phyloP scores from a whole-genome alignment of 768 basidiomycete species.

The Kwoniella botswanensis region DNA sequence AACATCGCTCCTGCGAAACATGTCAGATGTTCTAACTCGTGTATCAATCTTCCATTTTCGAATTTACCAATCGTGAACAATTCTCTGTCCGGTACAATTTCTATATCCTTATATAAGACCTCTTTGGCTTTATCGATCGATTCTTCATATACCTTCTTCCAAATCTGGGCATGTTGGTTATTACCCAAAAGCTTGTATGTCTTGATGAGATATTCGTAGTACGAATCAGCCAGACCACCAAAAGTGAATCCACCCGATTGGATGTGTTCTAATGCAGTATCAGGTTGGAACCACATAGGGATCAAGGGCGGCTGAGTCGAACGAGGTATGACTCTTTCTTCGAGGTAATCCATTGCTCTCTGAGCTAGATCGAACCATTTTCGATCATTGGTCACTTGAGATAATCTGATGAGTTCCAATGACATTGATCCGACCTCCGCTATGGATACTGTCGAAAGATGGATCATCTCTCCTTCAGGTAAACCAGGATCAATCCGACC shows the following conservation, averaged over 20 bases:
- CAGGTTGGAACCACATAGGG: constrained; percentile 53
- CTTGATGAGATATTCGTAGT: constrained; percentile 61
- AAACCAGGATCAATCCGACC: constrained; percentile 56
- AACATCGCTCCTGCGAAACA: constrained; percentile 62
- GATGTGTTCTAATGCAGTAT: constrained; percentile 15
- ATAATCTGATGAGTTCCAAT: constrained; percentile 59
- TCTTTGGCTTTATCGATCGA: constrained; percentile 56
- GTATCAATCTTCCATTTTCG: constrained; percentile 31
- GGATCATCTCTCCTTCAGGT: constrained; percentile 18
- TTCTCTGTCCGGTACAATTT: constrained; percentile 47
- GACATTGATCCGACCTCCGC: constrained; percentile 60
- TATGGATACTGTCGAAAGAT: constrained; percentile 41
- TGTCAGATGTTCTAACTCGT: constrained; percentile 53
- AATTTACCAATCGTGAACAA: constrained; percentile 43
- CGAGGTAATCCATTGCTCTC: constrained; percentile 57
- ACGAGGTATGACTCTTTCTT: constrained; percentile 45
- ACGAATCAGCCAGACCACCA: constrained; percentile 58
- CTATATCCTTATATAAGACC: constrained; percentile 53
- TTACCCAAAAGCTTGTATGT: constrained; percentile 58
- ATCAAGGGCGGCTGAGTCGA: constrained; percentile 47
- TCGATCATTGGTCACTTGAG: constrained; percentile 57
- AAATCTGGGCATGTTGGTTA: constrained; percentile 48
- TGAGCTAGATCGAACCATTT: constrained; percentile 59
- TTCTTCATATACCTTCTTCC: constrained; percentile 55
- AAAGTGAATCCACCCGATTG: constrained; percentile 56